phyloP scores from a whole-genome alignment of 2,329 filamentous ascomycete genomes.

The Hymenoscyphus linearis region DNA sequence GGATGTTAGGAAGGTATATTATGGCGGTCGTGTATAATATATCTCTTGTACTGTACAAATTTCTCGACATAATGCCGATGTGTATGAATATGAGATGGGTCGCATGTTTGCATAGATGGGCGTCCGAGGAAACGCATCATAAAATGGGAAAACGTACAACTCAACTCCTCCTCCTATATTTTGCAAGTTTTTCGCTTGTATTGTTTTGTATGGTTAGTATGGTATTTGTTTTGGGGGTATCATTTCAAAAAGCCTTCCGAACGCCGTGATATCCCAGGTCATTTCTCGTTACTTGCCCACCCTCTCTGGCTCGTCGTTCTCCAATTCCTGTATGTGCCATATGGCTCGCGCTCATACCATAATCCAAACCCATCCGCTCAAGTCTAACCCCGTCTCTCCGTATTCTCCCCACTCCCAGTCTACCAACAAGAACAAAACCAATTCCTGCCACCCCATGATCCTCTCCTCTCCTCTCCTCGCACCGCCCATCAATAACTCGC shows the following conservation, averaged over 20 bases:
- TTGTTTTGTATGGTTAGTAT: neutral
- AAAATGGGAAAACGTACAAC: neutral
- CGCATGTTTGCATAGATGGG: constrained; percentile 17
- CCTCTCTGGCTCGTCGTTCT: too few relatives aligned
- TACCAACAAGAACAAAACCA: too few relatives aligned
- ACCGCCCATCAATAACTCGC: too few relatives aligned
- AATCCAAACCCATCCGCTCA: too few relatives aligned
- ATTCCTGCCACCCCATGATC: neutral
- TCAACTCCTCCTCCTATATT: neutral
- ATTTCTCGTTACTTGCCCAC: neutral
- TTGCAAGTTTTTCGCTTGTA: neutral
- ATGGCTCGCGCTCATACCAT: too few relatives aligned
- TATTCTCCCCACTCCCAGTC: neutral
- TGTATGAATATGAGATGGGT: constrained; percentile 43
- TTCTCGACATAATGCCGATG: constrained; percentile 20
- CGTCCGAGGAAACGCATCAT: neutral
- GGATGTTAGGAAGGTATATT: constrained; percentile 95
- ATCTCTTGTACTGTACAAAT: constrained; percentile 9
- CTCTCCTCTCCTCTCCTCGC: neutral
- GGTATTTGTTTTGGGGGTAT: neutral
- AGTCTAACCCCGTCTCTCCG: too few relatives aligned
- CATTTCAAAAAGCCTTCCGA: neutral
- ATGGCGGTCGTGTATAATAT: constrained; percentile 56
- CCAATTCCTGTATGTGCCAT: too few relatives aligned
- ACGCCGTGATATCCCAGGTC: neutral